Conservation (phyloP, 768 basidiomycete genomes). For the Hygrocybe punicea region DNA sequence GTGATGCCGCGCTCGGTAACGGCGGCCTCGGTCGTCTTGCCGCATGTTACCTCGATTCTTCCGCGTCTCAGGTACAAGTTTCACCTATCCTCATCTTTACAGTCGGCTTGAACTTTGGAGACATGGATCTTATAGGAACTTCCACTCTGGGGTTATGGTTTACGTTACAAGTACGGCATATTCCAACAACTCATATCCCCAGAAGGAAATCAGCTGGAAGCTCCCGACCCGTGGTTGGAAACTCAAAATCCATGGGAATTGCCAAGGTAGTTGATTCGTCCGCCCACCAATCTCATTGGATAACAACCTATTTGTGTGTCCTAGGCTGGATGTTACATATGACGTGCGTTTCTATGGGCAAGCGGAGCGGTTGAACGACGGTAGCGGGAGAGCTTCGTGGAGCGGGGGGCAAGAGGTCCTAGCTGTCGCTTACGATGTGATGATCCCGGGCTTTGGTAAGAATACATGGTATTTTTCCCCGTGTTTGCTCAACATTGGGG, state of each 20-base stretch:
- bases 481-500: neutral
- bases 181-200: constrained; percentile 91
- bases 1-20: constrained; percentile 93
- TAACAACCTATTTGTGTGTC: constrained; percentile 8
- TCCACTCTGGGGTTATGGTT: constrained; percentile 89
- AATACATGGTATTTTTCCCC: neutral
- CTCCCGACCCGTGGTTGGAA: constrained; percentile 91
- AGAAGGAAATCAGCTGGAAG: constrained; percentile 80
- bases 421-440: constrained; percentile 91
- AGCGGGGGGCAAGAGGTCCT: constrained; percentile 91
- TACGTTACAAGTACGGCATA: constrained; percentile 88
- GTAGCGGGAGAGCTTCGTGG: constrained; percentile 64
- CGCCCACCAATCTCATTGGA: neutral
- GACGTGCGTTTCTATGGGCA: constrained; percentile 88
- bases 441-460: constrained; percentile 76
- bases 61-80: constrained; percentile 64
- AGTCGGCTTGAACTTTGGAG: neutral
- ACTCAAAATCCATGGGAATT: constrained; percentile 83
- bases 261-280: constrained; percentile 16
- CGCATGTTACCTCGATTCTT: constrained; percentile 95
- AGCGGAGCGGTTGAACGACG: constrained; percentile 63
- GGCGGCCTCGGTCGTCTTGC: constrained; percentile 95
- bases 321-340: constrained; percentile 69
- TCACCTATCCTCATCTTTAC: constrained; percentile 39
- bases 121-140: constrained; percentile 51